Evolutionary conservation across 1,284 basidiomycete species (phyloP).

Genomic region (Stygiomarasmius scandens): DNA sequence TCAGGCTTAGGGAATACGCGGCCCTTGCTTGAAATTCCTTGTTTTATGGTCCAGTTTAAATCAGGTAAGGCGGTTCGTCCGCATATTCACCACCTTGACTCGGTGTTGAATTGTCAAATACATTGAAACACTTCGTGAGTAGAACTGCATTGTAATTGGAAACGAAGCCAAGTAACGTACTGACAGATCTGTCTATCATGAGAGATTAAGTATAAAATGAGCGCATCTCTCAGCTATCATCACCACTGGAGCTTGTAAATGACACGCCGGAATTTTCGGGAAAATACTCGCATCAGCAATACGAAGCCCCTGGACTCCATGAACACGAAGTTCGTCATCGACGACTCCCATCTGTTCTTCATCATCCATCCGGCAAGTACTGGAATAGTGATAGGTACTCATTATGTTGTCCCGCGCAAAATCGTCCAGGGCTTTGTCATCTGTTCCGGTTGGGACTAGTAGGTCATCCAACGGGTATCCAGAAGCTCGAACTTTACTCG

Average conservation of each 20-base stretch:
- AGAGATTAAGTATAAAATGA: slow-evolving; percentile 9
- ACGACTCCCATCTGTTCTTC: slow-evolving; percentile 44
- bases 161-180: not conserved
- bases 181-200: not conserved
- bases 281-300: slow-evolving; percentile 45
- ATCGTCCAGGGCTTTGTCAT: slow-evolving; percentile 29
- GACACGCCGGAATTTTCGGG: slow-evolving; percentile 36
- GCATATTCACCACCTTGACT: too few relatives aligned
- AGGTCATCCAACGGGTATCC: slow-evolving; percentile 35
- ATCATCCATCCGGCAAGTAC: slow-evolving; percentile 41
- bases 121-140: too few relatives aligned
- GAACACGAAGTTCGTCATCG: slow-evolving; percentile 50
- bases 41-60: too few relatives aligned
- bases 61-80: too few relatives aligned
- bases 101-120: too few relatives aligned
- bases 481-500: slow-evolving; percentile 28
- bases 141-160: too few relatives aligned
- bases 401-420: slow-evolving; percentile 27
- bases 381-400: slow-evolving; percentile 39
- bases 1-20: too few relatives aligned
- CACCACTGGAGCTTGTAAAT: slow-evolving; percentile 38
- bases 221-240: slow-evolving; percentile 41
- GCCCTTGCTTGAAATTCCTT: too few relatives aligned
- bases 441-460: slow-evolving; percentile 28
- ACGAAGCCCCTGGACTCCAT: slow-evolving; percentile 43